Base-by-base conservation (phyloP, 2,329 filamentous ascomycete genomes). In the Sporothrix curviconia region DNA sequence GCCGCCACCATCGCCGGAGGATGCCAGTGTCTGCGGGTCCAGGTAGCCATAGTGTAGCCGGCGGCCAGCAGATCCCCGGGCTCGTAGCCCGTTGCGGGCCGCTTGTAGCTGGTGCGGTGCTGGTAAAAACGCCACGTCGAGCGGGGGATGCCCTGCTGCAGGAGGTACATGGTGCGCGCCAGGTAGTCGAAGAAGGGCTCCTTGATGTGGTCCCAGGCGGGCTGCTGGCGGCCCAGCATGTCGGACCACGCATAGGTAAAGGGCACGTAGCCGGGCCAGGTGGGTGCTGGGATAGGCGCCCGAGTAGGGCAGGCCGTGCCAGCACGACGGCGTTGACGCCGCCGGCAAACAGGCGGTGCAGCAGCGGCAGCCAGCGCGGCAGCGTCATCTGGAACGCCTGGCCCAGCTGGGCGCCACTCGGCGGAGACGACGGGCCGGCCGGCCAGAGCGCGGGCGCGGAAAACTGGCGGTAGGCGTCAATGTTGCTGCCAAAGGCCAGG, bases 221-320 rank as follows among this genome's bases (percentile, higher is more conserved):
- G 49, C 22, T 51, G 49, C 4, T 51, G 49, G 7, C 49, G 49
- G 14, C 49, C 49, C 14, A 51, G 34, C 34, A 39, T 39, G 8
- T 51, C 49, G 15, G 49, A 37, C 49, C 49, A 51, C 4, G 49
- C 49, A 17, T 51, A 51, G 12, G 49, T 39, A 30, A 51, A 51
- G 15, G 49, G 22, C 0, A n/a, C 49, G 7, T 28, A 51, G 3
- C 49, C 34, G 0, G 49, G 49, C 49, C 49, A 51, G 7, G 49
- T 51, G 22, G n/a, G 49, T 51, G 34, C 37, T 40, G 7, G 49
- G 49, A 9, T 51, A 51, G 12, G 15, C 14, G 15, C 43, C 43
- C 14, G 43, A 46, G 43, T 46, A 46, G 14, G 43, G 14, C 24
- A 30, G n/a, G 7, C 49, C 49, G 9, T 51, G 49, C n/a, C 15